Base-by-base conservation (phyloP, 148 eudicot genomes). In the Hydrangea macrophylla region DNA sequence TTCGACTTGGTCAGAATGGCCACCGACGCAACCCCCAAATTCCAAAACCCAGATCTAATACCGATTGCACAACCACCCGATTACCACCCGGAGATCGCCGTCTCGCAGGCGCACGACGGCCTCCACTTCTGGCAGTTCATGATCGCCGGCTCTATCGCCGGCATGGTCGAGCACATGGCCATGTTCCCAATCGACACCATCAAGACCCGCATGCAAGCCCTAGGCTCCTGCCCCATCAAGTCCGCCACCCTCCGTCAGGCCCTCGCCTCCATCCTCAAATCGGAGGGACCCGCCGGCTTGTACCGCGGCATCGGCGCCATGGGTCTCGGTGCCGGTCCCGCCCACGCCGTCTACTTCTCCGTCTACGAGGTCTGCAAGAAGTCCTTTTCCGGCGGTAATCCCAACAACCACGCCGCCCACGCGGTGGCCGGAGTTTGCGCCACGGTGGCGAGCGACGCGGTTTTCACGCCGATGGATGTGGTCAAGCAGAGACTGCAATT, bases 321-420 rank as follows among this genome's bases (percentile, higher is more conserved):
- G 98, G 98, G 85, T 3, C 90, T 92, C 5, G 98, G 98, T 1
- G 98, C 98, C 2, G 98, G 98, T 2, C 98, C 98, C 3, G 98
- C 98, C 11, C 98, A 92, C 75, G 96, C 98, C 3, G 96, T 86
- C 2, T 90, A 92, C 55, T 92, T 90, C 75, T 85, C 96, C 0
- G 85, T 86, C 1, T 92, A 92, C 40, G 98, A 92, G 75, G n/a
- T 76, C 2, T 89, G 88, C 33, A 93, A 93, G 75, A 77, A 90
- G 72, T 8, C 70, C 0, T 76, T 93, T 0, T 73, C 87, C 0
- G 67, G 75, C 1, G 86, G 79, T 0, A 79, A 83, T 55, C 81
- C 81, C 0, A 79, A 88, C 20, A 82, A 88, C 36, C 73, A 78
- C 20, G 26, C 69, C 6, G 97, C 86, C 0, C 97, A 94, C 50